Base-by-base conservation (phyloP, 1,284 basidiomycete genomes). In the Fistulinella staudtii region DNA sequence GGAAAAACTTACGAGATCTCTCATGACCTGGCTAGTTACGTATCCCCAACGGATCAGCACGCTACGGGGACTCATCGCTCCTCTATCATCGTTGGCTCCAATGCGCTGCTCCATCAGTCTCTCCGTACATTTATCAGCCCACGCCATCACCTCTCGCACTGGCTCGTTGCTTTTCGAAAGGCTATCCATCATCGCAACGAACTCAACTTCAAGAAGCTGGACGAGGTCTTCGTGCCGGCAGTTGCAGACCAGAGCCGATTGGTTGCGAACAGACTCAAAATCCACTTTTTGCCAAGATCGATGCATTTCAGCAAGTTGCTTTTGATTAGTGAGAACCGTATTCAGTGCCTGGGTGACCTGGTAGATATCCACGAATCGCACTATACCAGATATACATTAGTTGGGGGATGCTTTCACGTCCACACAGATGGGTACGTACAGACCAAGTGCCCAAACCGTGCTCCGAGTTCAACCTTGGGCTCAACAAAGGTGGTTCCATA, bases 401-500 rank as follows among this genome's bases (percentile, higher is more conserved):
- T 36, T 47, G 41, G 43, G 49, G 46, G 27, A 45, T 41, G 27
- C 46, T 28, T 29, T 27, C 10, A 31, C 35, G 38, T n/a, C 15
- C 33, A 25, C 29, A 11, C 37, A 43, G 43, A 5, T 14, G 21
- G 39, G 30, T 17, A 84, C 87, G 71, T 56, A 89, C 88, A 76
- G 63, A 92, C 85, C 50, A 92, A 78, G 61, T 92, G 88, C 6
- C 89, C 89, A 61, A 92, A 92, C 39, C 88, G 82, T 36, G 88
- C 89, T 23, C 89, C 89, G 43, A 92, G 70, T 58, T 92, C 88
- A 22, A 92, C 88, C 64, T 92, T 92, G 39, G 88, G 89, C 62
- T 91, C 89, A 36, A 91, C 86, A 65, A 92, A 92, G n/a, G 86
- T 89, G 55, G 86, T 86, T 10, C 87, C 86, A 52, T 89, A 92